These are phyloP conservation scores for Daldinia vernicosa DNA, from an alignment of 495 filamentous ascomycete species.

Conservation along the genomic window DNA sequence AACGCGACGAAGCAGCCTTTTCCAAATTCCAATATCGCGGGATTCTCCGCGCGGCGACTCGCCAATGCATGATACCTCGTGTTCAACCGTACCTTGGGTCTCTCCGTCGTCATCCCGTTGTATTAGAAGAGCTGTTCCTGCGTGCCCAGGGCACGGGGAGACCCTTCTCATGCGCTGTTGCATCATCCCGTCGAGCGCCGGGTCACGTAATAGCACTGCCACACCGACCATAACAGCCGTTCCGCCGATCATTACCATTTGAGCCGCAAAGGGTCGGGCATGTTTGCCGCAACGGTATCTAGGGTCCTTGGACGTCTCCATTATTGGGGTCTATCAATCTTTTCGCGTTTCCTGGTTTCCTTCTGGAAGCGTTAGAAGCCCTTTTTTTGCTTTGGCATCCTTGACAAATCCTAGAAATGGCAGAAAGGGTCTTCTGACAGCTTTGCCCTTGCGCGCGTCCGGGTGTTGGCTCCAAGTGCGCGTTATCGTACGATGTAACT, in stretches of 20 bases:
- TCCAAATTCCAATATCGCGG: conserved; percentile 3
- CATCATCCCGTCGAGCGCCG: conserved; percentile 38
- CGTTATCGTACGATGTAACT: conserved; percentile 37
- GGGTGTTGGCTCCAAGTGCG: neutral
- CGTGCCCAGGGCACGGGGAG: conserved; percentile 15
- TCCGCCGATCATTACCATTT: conserved; percentile 39
- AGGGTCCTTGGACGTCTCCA: conserved; percentile 20
- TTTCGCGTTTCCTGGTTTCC: conserved; percentile 29
- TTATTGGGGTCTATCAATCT: conserved; percentile 29
- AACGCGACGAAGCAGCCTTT: neutral
- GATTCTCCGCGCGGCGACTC: conserved; percentile 31
- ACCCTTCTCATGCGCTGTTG: conserved; percentile 31
- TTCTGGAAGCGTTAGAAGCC: conserved; percentile 31
- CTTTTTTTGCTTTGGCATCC: conserved; percentile 3
- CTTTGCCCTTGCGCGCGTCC: neutral
- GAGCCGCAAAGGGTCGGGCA: conserved; percentile 21
- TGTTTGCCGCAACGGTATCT: conserved; percentile 37
- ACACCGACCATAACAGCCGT: conserved; percentile 33
- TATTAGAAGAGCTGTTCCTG: conserved; percentile 23
- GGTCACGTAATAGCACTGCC: conserved; percentile 39
- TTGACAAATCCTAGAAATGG: conserved; percentile 24
- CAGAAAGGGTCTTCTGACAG: conserved; percentile 32
- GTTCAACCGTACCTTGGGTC: conserved; percentile 34
- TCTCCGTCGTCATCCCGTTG: conserved; percentile 29
- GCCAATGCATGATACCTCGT: conserved; percentile 40